Evolutionary conservation across 371 early-diverging fungal genomes (phyloP), one percentile per base, ranked within the genome.

Genomic region (Syncephalastrum sp.): DNA sequence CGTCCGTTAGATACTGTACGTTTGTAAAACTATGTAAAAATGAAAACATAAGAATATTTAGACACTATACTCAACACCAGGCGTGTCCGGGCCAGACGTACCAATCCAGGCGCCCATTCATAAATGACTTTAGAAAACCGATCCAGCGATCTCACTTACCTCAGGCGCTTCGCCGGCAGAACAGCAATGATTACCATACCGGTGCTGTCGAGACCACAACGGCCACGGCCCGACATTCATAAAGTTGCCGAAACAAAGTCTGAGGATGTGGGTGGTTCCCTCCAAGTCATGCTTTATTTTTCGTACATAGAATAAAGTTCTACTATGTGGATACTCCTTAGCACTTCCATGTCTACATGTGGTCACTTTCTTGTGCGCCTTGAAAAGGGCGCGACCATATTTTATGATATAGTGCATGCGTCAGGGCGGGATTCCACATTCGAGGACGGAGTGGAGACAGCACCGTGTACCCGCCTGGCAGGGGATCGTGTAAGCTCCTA

Each of bases 141-240:
- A 97, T 94, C 55, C 99, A 70, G 4, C 92, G 12, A 54, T 60
- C 24, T 14, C 17, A 23, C 58, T 43, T 71, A 81, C 81, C 46
- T 85, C 86, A 5, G 88, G 91, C 25, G 86, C 75, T 44, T 87
- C 82, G 41, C 87, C 83, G n/a, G 79, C 87, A 41, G 69, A 71
- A 45, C 85, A 84, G 5, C 90, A 87, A 99, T 91, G 48, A 99
- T 91, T 0, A 99, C 99, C 29, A 92, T 83, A 29, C 99, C 99
- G 3, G 93, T 94, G 10, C 74, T 83, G 64, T 99, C 99, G 12
- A 96, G 79, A 21, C 98, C 99, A 80, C 99, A 91, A 64, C 99
- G 88, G 54, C 99, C 99, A 54, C 99, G 86, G 0, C 99, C 99
- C 15, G 94, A 92, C 99, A 99, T 99, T 82, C 99, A 99, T 21